These are phyloP conservation scores for Caryopteris hybrid DNA, from an alignment of 305 asterid genomes.

Conservation along the genomic window DNA sequence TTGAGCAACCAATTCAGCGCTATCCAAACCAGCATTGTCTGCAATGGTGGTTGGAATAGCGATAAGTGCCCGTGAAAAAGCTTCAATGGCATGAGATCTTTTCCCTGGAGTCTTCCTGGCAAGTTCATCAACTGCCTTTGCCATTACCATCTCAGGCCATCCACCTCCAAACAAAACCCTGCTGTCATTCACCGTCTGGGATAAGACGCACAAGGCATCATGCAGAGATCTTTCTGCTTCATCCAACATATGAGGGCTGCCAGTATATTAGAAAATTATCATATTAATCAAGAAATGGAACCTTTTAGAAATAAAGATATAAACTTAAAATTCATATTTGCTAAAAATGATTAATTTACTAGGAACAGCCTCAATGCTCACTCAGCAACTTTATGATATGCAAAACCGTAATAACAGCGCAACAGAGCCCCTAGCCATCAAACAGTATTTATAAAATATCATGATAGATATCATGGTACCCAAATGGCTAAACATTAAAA, in stretches of 20 bases:
- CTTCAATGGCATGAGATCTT: slow-evolving; percentile 82
- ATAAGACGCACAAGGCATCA: slow-evolving; percentile 84
- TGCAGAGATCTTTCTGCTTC: slow-evolving; percentile 90
- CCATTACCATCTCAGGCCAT: slow-evolving; percentile 98
- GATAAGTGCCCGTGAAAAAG: slow-evolving; percentile 72
- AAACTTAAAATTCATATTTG: neutral
- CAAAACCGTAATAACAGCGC: neutral
- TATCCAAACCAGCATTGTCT: slow-evolving; percentile 91
- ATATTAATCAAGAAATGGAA: neutral
- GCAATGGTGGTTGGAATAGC: slow-evolving; percentile 85
- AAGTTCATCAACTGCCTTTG: slow-evolving; percentile 83
- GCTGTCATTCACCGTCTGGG: slow-evolving; percentile 84
- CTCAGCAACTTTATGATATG: neutral
- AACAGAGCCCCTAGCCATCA: neutral
- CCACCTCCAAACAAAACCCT: slow-evolving; percentile 85
- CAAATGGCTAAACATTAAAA: neutral
- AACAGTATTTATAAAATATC: neutral
- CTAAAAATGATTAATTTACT: neutral
- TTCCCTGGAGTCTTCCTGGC: slow-evolving; percentile 85
- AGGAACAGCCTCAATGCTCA: neutral
- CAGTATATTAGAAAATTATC: neutral
- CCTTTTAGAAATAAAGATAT: neutral
- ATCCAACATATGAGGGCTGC: slow-evolving; percentile 82
- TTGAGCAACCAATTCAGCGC: slow-evolving; percentile 77
- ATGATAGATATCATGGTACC: neutral